phyloP scores from a whole-genome alignment of 805 yeast species.

The Lachancea nothofagi region DNA sequence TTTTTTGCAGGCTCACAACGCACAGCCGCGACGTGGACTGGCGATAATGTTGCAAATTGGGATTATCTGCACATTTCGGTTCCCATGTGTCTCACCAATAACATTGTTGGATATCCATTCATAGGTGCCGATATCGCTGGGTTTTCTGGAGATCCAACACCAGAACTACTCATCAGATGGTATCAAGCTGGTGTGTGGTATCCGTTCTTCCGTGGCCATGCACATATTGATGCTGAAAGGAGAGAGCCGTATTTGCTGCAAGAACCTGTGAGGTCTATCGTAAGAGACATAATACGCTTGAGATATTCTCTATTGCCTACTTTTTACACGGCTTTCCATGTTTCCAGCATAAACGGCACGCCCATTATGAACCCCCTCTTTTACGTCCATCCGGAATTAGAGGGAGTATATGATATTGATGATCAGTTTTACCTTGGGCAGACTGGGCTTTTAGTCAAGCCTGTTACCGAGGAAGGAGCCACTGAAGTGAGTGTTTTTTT shows the following conservation, averaged over 20 bases:
- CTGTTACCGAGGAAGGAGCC: constrained; percentile 58
- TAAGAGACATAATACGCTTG: constrained; percentile 64
- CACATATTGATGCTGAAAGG: constrained; percentile 88
- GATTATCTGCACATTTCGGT: constrained; percentile 71
- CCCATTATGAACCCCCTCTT: constrained; percentile 71
- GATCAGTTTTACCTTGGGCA: constrained; percentile 78
- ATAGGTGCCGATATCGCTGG: constrained; percentile 98
- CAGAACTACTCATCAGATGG: constrained; percentile 85
- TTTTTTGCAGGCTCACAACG: constrained; percentile 90
- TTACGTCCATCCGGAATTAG: constrained; percentile 43
- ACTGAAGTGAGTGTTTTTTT: constrained; percentile 32
- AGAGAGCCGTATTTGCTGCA: constrained; percentile 89
- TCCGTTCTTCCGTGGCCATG: constrained; percentile 95
- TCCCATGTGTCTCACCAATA: constrained; percentile 82
- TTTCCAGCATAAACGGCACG: constrained; percentile 51
- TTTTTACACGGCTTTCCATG: constrained; percentile 71
- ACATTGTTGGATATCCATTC: constrained; percentile 83
- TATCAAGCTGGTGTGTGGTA: constrained; percentile 94
- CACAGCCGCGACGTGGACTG: constrained; percentile 94
- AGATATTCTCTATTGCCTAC: constrained; percentile 76
- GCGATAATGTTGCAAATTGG: constrained; percentile 94
- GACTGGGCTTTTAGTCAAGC: constrained; percentile 70
- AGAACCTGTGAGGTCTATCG: constrained; percentile 60
- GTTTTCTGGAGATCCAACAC: constrained; percentile 82
- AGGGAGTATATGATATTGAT: constrained; percentile 53